Evolutionary conservation across 768 basidiomycete species (phyloP).

Genomic region (Pholiota microspora): DNA sequence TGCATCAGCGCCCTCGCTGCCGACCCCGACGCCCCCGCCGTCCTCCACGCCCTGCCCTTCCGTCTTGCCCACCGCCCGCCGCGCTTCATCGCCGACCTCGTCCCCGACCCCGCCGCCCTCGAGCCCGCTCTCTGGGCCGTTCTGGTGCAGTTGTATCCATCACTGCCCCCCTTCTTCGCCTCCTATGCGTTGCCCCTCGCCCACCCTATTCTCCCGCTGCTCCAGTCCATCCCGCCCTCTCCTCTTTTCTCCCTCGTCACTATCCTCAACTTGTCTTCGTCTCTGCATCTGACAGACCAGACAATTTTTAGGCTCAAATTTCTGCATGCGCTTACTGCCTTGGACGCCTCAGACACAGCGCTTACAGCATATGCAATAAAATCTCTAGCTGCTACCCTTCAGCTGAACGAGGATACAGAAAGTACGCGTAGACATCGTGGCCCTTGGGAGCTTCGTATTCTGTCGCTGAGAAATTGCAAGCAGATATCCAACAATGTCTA

Average conservation of each 20-base stretch:
- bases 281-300: slow-evolving; percentile 56
- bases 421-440: slow-evolving; percentile 30
- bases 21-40: slow-evolving; percentile 42
- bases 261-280: slow-evolving; percentile 56
- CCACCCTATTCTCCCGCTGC: slow-evolving; percentile 50
- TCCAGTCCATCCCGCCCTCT: slow-evolving; percentile 56
- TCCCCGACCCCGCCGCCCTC: slow-evolving; percentile 23
- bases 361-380: slow-evolving; percentile 54
- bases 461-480: slow-evolving; percentile 53
- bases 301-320: slow-evolving; percentile 47
- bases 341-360: slow-evolving; percentile 59
- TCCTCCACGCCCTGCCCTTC: slow-evolving; percentile 33
- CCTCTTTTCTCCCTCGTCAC: slow-evolving; percentile 63
- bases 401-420: slow-evolving; percentile 26
- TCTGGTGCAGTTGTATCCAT: slow-evolving; percentile 56
- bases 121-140: slow-evolving; percentile 65
- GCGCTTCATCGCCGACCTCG: slow-evolving; percentile 35
- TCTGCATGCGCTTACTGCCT: slow-evolving; percentile 54
- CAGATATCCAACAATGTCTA: slow-evolving; percentile 45
- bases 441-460: slow-evolving; percentile 58
- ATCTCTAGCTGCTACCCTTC: slow-evolving; percentile 48
- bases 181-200: slow-evolving; percentile 49
- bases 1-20: slow-evolving; percentile 44
- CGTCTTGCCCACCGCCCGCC: slow-evolving; percentile 34
- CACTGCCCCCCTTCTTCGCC: slow-evolving; percentile 43